These are phyloP conservation scores for Chytriomyces hyalinus DNA, from an alignment of 192 early-diverging fungal species.

Conservation along the genomic window DNA sequence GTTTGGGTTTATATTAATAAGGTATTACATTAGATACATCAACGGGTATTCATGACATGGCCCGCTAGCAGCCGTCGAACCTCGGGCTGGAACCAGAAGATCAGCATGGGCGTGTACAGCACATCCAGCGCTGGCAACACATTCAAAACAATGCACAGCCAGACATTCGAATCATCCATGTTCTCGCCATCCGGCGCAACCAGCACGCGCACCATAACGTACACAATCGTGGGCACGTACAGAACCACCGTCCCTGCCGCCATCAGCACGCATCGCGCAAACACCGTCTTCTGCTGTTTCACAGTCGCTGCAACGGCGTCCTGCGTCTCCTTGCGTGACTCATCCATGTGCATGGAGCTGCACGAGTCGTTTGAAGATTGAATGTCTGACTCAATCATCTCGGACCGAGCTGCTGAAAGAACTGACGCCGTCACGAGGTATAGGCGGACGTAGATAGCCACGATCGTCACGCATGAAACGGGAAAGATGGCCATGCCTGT, in stretches of 20 bases:
- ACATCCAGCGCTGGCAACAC: neutral
- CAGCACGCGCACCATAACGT: no score
- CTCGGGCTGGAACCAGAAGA: neutral
- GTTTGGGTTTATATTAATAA: no score
- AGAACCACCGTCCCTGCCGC: neutral
- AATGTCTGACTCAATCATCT: neutral
- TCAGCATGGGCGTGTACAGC: neutral
- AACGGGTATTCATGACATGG: no score
- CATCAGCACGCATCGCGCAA: neutral
- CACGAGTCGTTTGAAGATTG: neutral
- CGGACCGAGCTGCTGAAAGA: neutral
- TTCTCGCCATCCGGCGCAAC: no score
- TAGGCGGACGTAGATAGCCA: neutral
- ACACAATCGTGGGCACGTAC: no score
- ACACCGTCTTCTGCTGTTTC: neutral
- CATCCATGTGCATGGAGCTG: neutral
- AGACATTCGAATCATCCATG: neutral
- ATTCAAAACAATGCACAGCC: neutral
- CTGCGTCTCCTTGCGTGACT: neutral
- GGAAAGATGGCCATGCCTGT: neutral
- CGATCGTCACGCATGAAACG: neutral
- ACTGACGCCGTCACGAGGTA: neutral
- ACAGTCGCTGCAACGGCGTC: neutral
- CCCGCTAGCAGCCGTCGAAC: neutral
- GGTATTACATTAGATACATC: no score